Percentiles rank a stretch among this genome's conserved stretches.
These are phyloP conservation scores for Mycosphaerella sp. DNA, from an alignment of 2,329 filamentous ascomycete genomes.

Conservation along the genomic window DNA sequence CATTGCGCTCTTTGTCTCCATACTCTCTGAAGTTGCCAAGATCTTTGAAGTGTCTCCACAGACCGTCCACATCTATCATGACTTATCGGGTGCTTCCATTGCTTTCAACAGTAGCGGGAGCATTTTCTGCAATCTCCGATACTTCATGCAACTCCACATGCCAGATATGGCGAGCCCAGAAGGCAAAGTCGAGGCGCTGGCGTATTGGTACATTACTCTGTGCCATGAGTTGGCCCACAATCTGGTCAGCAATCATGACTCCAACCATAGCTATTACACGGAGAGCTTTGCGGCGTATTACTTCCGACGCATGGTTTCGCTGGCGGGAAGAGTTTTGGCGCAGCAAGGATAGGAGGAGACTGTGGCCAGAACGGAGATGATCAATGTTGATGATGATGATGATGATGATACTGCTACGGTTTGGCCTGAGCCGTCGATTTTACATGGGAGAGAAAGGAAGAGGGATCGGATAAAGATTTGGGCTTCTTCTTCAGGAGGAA, in stretches of 20 bases:
- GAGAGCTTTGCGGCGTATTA: constrained; percentile 75
- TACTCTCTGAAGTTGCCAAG: constrained; percentile 62
- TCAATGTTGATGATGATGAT: background rate
- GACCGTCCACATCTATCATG: constrained; percentile 80
- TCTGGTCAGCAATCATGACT: constrained; percentile 68
- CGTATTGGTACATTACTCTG: constrained; percentile 93
- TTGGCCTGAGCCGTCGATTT: background rate
- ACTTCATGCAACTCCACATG: constrained; percentile 73
- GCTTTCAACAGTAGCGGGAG: constrained; percentile 85
- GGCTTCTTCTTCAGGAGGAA: background rate
- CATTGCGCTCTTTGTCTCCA: constrained; percentile 61
- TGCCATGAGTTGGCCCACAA: constrained; percentile 97
- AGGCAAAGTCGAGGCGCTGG: constrained; percentile 60
- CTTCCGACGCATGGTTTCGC: constrained; percentile 59
- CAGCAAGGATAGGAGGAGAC: constrained; percentile 9
- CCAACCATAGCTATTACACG: constrained; percentile 78
- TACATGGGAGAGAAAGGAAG: background rate
- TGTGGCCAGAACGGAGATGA: background rate
- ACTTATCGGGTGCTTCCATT: constrained; percentile 70
- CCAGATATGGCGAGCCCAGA: constrained; percentile 37
- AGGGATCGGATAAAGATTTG: constrained; percentile 4
- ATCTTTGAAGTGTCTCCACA: constrained; percentile 65
- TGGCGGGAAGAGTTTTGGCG: constrained; percentile 17
- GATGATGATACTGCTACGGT: background rate
- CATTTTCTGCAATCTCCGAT: constrained; percentile 89